Base-by-base conservation (phyloP, 176 grass and related monocot species). In the Cenchrus americanus region DNA sequence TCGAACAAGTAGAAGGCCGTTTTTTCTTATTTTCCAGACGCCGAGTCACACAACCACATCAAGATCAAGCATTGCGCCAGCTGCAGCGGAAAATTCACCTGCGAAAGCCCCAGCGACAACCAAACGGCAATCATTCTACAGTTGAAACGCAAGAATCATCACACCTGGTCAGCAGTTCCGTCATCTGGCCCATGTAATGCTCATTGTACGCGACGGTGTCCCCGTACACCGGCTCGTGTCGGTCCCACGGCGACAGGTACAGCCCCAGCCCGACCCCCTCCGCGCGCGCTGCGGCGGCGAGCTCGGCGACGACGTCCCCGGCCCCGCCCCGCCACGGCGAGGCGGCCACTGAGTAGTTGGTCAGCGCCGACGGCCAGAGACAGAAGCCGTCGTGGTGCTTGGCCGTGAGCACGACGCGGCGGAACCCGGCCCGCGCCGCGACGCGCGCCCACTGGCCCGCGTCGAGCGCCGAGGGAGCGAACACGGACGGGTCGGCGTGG, bases 311-410 rank as follows among this genome's bases (percentile, higher is more conserved):
- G 50, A 98, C 87, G 50, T 98, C 96, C 66, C 96, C 96, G 7
- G 14, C 41, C 40, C 96, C 93, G 15, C 27, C 64, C 47, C 78
- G 81, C 96, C 96, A 98, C 47, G 91, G 91, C 24, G 89, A 93
- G 34, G 89, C 90, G 78, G 83, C 49, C 37, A 98, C 91, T 18
- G 96, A 95, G 80, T 98, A 98, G 10, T 95, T 53, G 46, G 96
- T 93, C 42, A 95, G 94, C 34, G 91, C 87, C 23, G 96, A 98
- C 11, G 93, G 96, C 96, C 96, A 98, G 76, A 98, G 96, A 82
- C 96, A 98, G 91, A 98, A 95, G 7, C 96, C 96, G 19, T 98
- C 96, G 77, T 95, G 96, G 87, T 98, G 93, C 80, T 98, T 98
- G 67, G 93, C 83, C 30, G 96, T 98, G 66, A 98, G 87, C 18